Evolutionary conservation across 306 rosid genomes (phyloP).

Genomic region (Lablab purpureus): DNA sequence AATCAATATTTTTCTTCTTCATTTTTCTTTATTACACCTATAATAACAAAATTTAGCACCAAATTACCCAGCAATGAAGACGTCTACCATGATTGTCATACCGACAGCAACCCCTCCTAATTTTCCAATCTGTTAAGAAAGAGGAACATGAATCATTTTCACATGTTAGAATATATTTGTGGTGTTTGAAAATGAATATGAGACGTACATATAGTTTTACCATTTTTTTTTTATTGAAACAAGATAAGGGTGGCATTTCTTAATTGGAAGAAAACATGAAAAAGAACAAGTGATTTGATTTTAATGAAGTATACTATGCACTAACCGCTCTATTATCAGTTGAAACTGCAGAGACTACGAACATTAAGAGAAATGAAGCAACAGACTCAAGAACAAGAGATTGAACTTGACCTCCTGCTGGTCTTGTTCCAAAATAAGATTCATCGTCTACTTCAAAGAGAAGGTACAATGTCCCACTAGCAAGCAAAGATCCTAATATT

Average conservation of each 20-base stretch:
- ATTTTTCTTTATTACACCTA: no score
- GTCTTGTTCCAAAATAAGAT: conserved; percentile 63
- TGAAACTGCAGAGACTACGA: conserved; percentile 77
- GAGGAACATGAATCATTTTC: not conserved
- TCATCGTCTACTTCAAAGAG: conserved; percentile 46
- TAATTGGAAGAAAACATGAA: not conserved
- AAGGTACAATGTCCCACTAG: conserved; percentile 65
- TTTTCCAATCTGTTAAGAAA: conserved; percentile 63
- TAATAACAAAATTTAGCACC: not conserved
- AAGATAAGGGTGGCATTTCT: not conserved
- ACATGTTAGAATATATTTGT: not conserved
- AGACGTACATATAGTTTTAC: not conserved
- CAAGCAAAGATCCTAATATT: conserved; percentile 61
- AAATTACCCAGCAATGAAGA: conserved; percentile 73
- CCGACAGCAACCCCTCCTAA: conserved; percentile 77
- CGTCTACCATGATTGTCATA: conserved; percentile 59
- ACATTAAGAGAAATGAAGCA: conserved; percentile 68
- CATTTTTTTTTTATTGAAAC: no score
- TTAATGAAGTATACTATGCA: conserved; percentile 17
- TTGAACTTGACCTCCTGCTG: conserved; percentile 55
- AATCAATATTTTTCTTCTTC: no score
- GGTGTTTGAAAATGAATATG: not conserved
- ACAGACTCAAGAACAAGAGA: conserved; percentile 65
- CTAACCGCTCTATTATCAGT: conserved; percentile 77
- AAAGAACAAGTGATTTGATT: not conserved